Conservation (phyloP, 345 rosid genomes). For the Brassica rapa region DNA sequence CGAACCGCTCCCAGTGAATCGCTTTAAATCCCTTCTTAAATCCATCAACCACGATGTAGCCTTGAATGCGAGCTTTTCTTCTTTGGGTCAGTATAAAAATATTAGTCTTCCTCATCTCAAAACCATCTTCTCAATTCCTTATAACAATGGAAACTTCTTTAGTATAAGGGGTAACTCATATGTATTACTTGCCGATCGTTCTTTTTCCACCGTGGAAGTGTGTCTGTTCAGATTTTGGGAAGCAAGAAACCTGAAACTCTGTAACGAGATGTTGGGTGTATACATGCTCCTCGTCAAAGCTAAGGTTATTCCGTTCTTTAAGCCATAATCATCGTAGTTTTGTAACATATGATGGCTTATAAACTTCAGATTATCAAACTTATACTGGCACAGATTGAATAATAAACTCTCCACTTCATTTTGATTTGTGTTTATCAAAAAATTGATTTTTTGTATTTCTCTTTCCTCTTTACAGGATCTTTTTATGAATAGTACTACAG, state of each 20-base stretch:
- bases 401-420: not conserved
- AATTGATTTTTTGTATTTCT: not conserved
- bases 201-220: not conserved
- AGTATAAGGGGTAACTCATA: not conserved
- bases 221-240: not conserved
- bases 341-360: too few species aligned
- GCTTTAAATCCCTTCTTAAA: not conserved
- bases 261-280: too few species aligned
- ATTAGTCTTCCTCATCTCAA: not conserved
- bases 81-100: not conserved
- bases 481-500: not conserved
- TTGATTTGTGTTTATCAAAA: not conserved
- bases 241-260: not conserved
- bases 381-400: not conserved
- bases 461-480: not conserved
- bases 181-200: not conserved
- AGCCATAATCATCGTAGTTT: too few species aligned
- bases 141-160: slow-evolving; percentile 4
- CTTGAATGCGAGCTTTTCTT: not conserved
- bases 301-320: too few species aligned
- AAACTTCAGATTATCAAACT: not conserved
- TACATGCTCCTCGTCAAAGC: too few species aligned
- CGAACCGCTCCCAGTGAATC: not conserved
- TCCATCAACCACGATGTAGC: not conserved
- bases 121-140: not conserved